Percentiles rank a stretch among this genome's conserved stretches.
These are phyloP conservation scores for Chiua virens DNA, from an alignment of 768 basidiomycete genomes.

Conservation along the genomic window DNA sequence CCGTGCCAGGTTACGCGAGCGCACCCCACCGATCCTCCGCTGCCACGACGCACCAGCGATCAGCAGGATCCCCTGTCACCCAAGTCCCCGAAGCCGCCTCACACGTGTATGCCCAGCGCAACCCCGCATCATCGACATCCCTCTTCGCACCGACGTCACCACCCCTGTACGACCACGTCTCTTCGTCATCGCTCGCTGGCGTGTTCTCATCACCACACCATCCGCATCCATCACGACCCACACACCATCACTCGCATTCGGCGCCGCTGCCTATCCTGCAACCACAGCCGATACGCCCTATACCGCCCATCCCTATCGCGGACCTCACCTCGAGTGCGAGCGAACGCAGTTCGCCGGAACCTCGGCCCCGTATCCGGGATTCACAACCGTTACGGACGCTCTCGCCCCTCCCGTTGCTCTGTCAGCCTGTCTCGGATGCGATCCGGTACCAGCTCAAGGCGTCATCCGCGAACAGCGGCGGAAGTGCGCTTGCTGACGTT, in stretches of 20 bases:
- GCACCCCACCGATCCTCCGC: conserved; percentile 19
- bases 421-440: conserved; percentile 34
- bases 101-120: conserved; percentile 27
- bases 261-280: conserved; percentile 29
- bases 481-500: background rate
- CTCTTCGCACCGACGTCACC: conserved; percentile 18
- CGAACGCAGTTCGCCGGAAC: conserved; percentile 9
- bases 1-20: conserved; percentile 31
- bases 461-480: background rate
- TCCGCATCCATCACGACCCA: conserved; percentile 14
- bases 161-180: conserved; percentile 19
- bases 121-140: conserved; percentile 16
- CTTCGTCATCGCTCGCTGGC: conserved; percentile 29
- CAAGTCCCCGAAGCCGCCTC: conserved; percentile 4
- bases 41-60: conserved; percentile 10
- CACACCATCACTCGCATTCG: background rate
- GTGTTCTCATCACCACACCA: conserved; percentile 22
- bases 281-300: conserved; percentile 35
- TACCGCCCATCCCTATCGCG: conserved; percentile 32
- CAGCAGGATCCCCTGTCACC: background rate
- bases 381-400: conserved; percentile 11
- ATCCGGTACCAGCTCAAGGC: conserved; percentile 30
- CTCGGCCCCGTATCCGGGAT: background rate
- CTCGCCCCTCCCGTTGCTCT: conserved; percentile 33
- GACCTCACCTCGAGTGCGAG: conserved; percentile 26